Conservation (phyloP, 2,329 filamentous ascomycete genomes). For the Beauveria sp. region DNA sequence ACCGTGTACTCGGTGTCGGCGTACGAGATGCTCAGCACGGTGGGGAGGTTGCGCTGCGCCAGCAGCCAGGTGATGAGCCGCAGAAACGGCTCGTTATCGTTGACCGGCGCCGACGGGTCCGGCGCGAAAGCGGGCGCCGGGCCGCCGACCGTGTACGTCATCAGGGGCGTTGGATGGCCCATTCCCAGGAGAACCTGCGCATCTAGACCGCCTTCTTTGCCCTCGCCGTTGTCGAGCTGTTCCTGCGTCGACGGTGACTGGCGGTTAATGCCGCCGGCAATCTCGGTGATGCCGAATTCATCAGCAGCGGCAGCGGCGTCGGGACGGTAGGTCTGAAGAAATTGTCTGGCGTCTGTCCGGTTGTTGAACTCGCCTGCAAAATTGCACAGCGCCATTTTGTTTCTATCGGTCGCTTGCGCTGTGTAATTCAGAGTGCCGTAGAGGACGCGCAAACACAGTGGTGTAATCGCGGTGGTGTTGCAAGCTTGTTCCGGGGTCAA, state of each 20-base stretch:
- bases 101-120: not conserved
- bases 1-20: constrained; percentile 7
- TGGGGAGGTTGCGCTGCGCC: not conserved
- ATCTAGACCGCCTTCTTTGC: constrained; percentile 4
- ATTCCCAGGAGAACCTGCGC: not conserved
- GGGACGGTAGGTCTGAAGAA: not conserved
- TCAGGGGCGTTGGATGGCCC: not conserved
- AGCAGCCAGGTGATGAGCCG: constrained; percentile 4
- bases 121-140: not conserved
- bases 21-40: constrained; percentile 7
- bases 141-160: not conserved
- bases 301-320: not conserved
- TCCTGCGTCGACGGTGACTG: not conserved
- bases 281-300: not conserved
- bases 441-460: not conserved
- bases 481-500: not conserved
- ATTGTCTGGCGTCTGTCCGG: not conserved
- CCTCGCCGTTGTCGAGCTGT: not conserved
- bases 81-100: constrained; percentile 9
- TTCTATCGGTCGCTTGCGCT: not conserved
- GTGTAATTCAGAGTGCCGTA: constrained; percentile 5
- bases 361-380: constrained; percentile 8
- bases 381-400: constrained; percentile 4
- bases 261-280: not conserved
- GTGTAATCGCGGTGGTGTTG: constrained; percentile 1